These are phyloP conservation scores for Citrus sinensis DNA, from an alignment of 345 rosid genomes.

Conservation along the genomic window DVS_A1.0 CM039164.1:26961501-26962000, in stretches of 20 bases:
- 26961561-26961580: too few species aligned
- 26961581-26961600: too few species aligned
- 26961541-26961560: neutral
- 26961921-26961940: slow-evolving; percentile 23
- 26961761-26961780: neutral
- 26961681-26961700: neutral
- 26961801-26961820: neutral
- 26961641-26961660: neutral
- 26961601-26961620: neutral
- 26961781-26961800: neutral
- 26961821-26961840: too few species aligned
- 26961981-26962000: slow-evolving; percentile 23
- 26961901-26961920: slow-evolving; percentile 16
- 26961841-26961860: neutral
- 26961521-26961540: neutral
- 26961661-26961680: neutral
- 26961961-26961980: slow-evolving; percentile 28
- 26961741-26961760: neutral
- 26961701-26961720: neutral
- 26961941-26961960: slow-evolving; percentile 27
- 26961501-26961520: too few species aligned
- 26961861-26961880: neutral
- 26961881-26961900: neutral
- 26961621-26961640: too few species aligned
- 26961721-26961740: neutral